Evolutionary conservation across 495 filamentous ascomycete genomes (phyloP).

Genomic region (Annulohypoxylon moriforme): DNA sequence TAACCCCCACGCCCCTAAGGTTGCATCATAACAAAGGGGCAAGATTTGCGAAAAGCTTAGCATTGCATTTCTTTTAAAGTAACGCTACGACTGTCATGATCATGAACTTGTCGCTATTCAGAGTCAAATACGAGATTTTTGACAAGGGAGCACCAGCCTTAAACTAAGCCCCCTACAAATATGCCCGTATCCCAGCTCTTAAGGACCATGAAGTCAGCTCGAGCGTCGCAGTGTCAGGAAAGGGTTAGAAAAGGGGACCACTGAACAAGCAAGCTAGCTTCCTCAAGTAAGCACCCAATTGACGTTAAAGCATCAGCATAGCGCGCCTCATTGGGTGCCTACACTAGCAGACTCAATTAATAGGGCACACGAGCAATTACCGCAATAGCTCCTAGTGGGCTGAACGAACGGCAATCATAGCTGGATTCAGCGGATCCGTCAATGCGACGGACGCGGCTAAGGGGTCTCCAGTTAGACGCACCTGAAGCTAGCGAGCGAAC

Average conservation of each 20-base stretch:
- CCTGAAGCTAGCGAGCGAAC: neutral
- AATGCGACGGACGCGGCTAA: neutral
- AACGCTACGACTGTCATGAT: neutral
- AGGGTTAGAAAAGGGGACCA: neutral
- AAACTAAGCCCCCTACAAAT: neutral
- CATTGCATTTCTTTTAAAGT: neutral
- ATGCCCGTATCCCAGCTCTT: neutral
- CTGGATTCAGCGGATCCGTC: neutral
- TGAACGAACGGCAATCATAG: neutral
- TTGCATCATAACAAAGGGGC: neutral
- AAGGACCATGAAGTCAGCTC: neutral
- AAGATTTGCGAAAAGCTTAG: neutral
- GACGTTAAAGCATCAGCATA: neutral
- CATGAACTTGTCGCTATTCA: neutral
- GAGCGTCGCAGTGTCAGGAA: neutral
- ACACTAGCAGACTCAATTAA: neutral
- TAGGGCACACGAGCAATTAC: slow-evolving; percentile 2
- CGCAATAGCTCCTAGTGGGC: neutral
- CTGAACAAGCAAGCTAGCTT: neutral
- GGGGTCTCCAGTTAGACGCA: slow-evolving; percentile 3
- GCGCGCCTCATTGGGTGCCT: neutral
- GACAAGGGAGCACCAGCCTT: neutral
- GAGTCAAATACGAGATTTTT: neutral
- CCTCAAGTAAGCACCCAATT: neutral
- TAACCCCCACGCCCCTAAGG: neutral